Percentiles rank a stretch among this genome's conserved stretches.
These are phyloP conservation scores for Rhododendron williamsianum DNA, from an alignment of 148 eudicot genomes.

Conservation along the genomic window DNA sequence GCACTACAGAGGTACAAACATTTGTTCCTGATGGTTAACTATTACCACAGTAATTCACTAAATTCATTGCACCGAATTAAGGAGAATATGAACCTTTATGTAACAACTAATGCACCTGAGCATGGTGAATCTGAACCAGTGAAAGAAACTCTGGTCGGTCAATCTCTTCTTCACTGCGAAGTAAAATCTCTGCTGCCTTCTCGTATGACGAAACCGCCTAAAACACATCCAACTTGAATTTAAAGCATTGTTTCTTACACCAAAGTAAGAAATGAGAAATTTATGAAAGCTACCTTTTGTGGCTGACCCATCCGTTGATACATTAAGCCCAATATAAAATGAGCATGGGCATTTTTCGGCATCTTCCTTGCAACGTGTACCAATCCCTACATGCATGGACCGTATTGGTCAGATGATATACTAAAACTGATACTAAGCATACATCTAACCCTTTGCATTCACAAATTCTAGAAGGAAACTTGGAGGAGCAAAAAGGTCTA, in stretches of 20 bases:
- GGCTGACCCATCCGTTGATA: constrained; percentile 92
- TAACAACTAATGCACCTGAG: constrained; percentile 52
- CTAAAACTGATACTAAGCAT: background rate
- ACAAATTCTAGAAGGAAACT: background rate
- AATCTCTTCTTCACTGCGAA: constrained; percentile 82
- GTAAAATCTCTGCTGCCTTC: constrained; percentile 87
- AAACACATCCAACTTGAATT: background rate
- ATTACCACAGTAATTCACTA: background rate
- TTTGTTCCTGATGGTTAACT: background rate
- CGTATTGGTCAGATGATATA: background rate
- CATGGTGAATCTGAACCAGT: constrained; percentile 91
- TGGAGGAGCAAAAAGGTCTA: background rate
- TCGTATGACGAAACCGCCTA: constrained; percentile 80
- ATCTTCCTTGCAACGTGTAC: constrained; percentile 89
- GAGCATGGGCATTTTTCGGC: constrained; percentile 97
- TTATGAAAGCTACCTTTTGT: constrained; percentile 60
- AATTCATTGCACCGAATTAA: background rate
- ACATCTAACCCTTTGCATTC: background rate
- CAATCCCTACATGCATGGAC: constrained; percentile 54
- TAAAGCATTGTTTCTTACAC: background rate
- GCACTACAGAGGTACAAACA: constrained; percentile 42
- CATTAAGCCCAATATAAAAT: constrained; percentile 90
- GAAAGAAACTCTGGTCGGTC: constrained; percentile 92
- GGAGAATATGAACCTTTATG: background rate
- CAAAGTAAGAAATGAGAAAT: constrained; percentile 8